Percentiles rank a stretch among this genome's conserved stretches.
Evolutionary conservation across 2,329 filamentous ascomycete species (phyloP).

Genomic region (Reticulascus tulasneorum): DNA sequence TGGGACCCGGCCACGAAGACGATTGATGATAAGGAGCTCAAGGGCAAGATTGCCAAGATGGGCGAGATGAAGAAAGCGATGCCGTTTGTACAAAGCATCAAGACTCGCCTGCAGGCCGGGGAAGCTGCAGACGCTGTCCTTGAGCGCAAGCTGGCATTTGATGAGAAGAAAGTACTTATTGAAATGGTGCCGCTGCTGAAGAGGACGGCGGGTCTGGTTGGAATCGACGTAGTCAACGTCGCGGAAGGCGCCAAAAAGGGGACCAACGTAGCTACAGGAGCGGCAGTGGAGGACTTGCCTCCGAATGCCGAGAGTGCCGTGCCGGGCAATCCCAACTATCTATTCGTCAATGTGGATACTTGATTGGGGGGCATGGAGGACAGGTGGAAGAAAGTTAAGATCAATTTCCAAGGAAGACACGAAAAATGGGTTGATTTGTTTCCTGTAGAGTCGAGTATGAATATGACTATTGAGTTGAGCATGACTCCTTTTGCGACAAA

Average conservation of each 20-base stretch:
- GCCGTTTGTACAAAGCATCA: constrained; percentile 88
- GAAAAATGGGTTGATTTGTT: too few relatives aligned
- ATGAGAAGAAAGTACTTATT: constrained; percentile 71
- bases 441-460: too few relatives aligned
- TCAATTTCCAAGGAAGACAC: too few relatives aligned
- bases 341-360: constrained; percentile 73
- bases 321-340: constrained; percentile 77
- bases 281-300: constrained; percentile 56
- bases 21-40: constrained; percentile 77
- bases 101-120: constrained; percentile 73
- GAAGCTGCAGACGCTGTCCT: constrained; percentile 67
- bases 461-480: too few relatives aligned
- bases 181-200: constrained; percentile 79
- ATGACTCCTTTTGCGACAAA: too few relatives aligned
- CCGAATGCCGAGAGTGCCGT: constrained; percentile 68
- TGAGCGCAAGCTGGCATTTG: constrained; percentile 79
- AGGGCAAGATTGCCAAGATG: constrained; percentile 73
- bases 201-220: constrained; percentile 66
- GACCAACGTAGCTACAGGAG: constrained; percentile 45
- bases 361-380: constrained; percentile 12
- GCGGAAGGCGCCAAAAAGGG: constrained; percentile 67
- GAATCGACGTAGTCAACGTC: constrained; percentile 69
- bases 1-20: constrained; percentile 59
- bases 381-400: background rate
- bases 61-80: constrained; percentile 96